phyloP scores from a whole-genome alignment of 1,139 yeast species.

The Meyerozyma athensensis region DNA sequence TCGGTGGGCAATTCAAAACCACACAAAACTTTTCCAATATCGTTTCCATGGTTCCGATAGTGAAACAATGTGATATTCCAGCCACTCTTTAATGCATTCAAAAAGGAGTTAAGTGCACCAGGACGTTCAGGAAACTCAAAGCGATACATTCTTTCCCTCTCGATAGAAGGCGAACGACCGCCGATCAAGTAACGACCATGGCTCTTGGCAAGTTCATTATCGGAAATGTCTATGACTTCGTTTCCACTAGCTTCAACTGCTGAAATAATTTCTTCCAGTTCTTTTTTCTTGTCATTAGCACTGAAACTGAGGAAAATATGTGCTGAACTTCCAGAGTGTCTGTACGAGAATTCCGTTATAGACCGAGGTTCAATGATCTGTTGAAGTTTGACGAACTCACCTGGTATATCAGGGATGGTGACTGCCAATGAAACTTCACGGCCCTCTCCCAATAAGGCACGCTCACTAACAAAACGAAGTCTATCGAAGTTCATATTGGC shows the following conservation, averaged over 20 bases:
- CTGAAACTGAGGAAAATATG: constrained; percentile 84
- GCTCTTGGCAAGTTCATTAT: constrained; percentile 89
- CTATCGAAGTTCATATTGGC: constrained; percentile 98
- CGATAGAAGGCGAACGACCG: constrained; percentile 59
- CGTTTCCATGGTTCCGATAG: constrained; percentile 95
- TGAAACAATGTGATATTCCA: constrained; percentile 96
- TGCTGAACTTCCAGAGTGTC: constrained; percentile 61
- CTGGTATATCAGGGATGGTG: constrained; percentile 88
- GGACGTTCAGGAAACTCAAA: constrained; percentile 98
- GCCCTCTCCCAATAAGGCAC: constrained; percentile 97
- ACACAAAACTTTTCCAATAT: constrained; percentile 85
- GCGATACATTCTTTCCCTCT: constrained; percentile 70
- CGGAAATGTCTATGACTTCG: constrained; percentile 78
- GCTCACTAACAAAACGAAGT: constrained; percentile 91
- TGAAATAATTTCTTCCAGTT: constrained; percentile 36
- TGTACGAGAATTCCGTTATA: constrained; percentile 90
- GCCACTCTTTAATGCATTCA: constrained; percentile 61
- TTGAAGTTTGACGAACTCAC: constrained; percentile 77
- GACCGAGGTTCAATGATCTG: constrained; percentile 76
- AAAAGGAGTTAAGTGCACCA: constrained; percentile 81
- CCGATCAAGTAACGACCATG: constrained; percentile 97
- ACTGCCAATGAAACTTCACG: constrained; percentile 89
- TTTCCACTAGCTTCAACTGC: constrained; percentile 42
- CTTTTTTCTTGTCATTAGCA: constrained; percentile 66
- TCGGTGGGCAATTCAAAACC: constrained; percentile 81